Evolutionary conservation across 345 rosid species (phyloP).

Genomic region (Citrus hindsii): DNA sequence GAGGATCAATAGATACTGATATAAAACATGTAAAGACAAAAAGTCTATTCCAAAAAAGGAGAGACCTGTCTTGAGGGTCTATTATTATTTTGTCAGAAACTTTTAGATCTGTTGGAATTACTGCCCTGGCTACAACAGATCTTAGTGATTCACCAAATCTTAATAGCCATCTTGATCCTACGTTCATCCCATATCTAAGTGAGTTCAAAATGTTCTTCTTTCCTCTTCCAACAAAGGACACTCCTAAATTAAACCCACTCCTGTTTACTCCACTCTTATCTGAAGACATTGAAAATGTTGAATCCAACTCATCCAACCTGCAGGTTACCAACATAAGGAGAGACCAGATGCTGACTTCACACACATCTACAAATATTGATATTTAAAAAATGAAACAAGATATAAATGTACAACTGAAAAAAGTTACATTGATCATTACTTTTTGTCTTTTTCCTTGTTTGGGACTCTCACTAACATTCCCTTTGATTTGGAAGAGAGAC

Average conservation of each 20-base stretch:
- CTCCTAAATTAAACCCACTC: conserved; percentile 38
- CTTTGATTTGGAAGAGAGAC: background rate
- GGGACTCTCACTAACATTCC: background rate
- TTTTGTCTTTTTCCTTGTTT: background rate
- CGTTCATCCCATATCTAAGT: conserved; percentile 46
- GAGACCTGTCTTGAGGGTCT: conserved; percentile 83
- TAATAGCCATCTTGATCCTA: conserved; percentile 57
- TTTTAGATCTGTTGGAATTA: conserved; percentile 76
- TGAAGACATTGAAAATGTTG: conserved; percentile 46
- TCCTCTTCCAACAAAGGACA: conserved; percentile 23
- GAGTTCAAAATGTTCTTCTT: conserved; percentile 51
- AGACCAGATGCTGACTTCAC: background rate
- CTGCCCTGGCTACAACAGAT: conserved; percentile 52
- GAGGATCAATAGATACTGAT: conserved; percentile 74
- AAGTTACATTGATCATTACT: background rate
- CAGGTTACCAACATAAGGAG: conserved; percentile 7
- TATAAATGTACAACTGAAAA: background rate
- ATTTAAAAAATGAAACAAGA: background rate
- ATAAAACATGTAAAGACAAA: conserved; percentile 71
- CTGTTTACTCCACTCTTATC: conserved; percentile 36
- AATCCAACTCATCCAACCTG: conserved; percentile 76
- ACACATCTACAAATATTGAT: background rate
- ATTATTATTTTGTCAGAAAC: conserved; percentile 63
- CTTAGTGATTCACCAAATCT: conserved; percentile 52
- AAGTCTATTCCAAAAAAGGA: conserved; percentile 73